phyloP scores from a whole-genome alignment of 176 grass and related monocot species.

The Aegilops tauschii region DNA sequence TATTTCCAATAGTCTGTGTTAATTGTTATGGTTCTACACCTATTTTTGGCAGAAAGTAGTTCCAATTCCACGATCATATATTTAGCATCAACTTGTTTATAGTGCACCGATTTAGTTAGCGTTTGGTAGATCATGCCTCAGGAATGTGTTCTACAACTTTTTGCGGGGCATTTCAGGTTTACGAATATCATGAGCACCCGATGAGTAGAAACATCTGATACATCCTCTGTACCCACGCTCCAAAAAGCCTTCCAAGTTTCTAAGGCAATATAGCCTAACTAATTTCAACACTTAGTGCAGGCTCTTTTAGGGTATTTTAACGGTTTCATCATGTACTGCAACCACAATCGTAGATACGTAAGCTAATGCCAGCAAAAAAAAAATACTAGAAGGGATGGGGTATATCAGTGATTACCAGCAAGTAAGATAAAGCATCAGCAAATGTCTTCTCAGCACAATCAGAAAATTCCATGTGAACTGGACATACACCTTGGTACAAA shows the following conservation, averaged over 20 bases:
- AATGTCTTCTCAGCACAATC: slow-evolving; percentile 86
- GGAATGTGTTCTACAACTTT: slow-evolving; percentile 1
- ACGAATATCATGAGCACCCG: neutral
- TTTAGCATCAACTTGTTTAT: neutral
- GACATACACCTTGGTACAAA: slow-evolving; percentile 92
- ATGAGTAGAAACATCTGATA: neutral
- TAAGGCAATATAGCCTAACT: neutral
- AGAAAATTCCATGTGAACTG: slow-evolving; percentile 79
- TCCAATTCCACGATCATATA: neutral
- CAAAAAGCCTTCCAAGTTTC: neutral
- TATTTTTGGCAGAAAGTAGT: neutral
- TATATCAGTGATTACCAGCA: slow-evolving; percentile 61
- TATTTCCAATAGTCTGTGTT: neutral
- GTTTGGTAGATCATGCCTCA: neutral
- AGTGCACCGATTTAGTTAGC: neutral
- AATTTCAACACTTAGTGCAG: slow-evolving; percentile 20
- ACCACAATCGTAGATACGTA: neutral
- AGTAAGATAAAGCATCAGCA: slow-evolving; percentile 73
- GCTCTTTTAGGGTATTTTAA: neutral
- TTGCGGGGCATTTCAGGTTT: neutral
- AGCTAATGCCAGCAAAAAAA: neutral
- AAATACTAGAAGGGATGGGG: neutral
- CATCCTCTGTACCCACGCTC: neutral
- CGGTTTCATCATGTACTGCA: neutral
- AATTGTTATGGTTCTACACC: neutral